Conservation (phyloP, 129 eudicot genomes). For the Flaveria bidentis region DNA sequence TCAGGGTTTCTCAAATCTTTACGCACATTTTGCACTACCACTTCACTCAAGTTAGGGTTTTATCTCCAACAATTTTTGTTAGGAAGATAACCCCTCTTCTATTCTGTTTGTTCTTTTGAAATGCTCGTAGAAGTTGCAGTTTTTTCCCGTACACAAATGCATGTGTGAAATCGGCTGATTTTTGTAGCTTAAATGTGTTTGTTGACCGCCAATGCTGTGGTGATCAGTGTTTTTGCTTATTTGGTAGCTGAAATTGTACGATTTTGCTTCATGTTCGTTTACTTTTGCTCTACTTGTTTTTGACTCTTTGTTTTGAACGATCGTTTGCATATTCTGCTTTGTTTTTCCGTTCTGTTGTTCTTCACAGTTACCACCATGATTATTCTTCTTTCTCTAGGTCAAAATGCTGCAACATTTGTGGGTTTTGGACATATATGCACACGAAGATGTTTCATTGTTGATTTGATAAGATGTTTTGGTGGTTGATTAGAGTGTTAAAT, state of each 20-base stretch:
- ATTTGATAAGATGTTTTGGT: slow-evolving; percentile 3
- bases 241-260: slow-evolving; percentile 35
- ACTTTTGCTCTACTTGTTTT: neutral
- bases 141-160: slow-evolving; percentile 19
- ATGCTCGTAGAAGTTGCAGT: neutral
- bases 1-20: neutral
- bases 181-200: slow-evolving; percentile 12
- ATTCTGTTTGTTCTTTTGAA: neutral
- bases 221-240: neutral
- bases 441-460: neutral
- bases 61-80: neutral
- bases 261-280: slow-evolving; percentile 13
- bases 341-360: slow-evolving; percentile 10
- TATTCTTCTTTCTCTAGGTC: slow-evolving; percentile 21
- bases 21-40: slow-evolving; percentile 25
- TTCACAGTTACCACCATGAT: neutral
- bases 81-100: neutral
- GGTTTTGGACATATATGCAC: neutral
- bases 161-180: slow-evolving; percentile 24
- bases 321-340: slow-evolving; percentile 1
- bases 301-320: slow-evolving; percentile 15
- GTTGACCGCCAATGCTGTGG: slow-evolving; percentile 4
- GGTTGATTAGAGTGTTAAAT: slow-evolving; percentile 5
- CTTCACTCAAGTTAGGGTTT: slow-evolving; percentile 33
- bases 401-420: neutral